phyloP scores from a whole-genome alignment of 768 basidiomycete species.

The Podaxis rugospora region DNA sequence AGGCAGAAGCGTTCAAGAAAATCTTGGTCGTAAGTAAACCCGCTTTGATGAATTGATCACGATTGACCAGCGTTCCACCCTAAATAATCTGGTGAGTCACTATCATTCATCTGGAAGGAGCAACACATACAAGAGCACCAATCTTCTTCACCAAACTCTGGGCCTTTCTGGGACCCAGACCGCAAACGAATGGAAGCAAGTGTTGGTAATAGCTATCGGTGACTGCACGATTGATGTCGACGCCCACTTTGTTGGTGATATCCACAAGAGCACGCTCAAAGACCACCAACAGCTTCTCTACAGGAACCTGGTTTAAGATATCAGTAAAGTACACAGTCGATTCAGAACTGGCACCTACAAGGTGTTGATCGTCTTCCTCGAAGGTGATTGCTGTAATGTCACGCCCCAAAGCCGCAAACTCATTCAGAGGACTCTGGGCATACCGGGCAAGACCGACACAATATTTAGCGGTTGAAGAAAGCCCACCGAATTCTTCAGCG shows the following conservation, averaged over 20 bases:
- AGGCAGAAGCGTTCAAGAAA: slow-evolving; percentile 90
- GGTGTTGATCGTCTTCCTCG: slow-evolving; percentile 80
- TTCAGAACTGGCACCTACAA: slow-evolving; percentile 40
- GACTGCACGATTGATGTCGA: slow-evolving; percentile 93
- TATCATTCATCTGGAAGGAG: slow-evolving; percentile 1
- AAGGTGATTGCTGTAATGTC: slow-evolving; percentile 84
- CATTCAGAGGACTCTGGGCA: slow-evolving; percentile 89
- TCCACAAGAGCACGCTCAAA: slow-evolving; percentile 90
- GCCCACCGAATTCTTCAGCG: slow-evolving; percentile 72
- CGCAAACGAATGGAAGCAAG: slow-evolving; percentile 86
- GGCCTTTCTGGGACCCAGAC: slow-evolving; percentile 93
- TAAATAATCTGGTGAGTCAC: slow-evolving; percentile 23
- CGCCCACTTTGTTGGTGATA: slow-evolving; percentile 86
- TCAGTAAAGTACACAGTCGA: slow-evolving; percentile 5
- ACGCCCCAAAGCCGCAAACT: slow-evolving; percentile 84
- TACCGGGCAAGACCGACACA: slow-evolving; percentile 94
- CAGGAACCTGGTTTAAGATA: slow-evolving; percentile 57
- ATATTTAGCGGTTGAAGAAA: slow-evolving; percentile 80
- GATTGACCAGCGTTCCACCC: slow-evolving; percentile 86
- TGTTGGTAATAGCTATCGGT: slow-evolving; percentile 86
- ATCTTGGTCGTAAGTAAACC: slow-evolving; percentile 80
- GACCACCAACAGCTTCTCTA: slow-evolving; percentile 74
- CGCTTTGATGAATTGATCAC: slow-evolving; percentile 83
- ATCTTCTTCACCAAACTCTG: slow-evolving; percentile 81
- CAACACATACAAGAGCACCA: slow-evolving; percentile 55